phyloP scores from a whole-genome alignment of 1,284 basidiomycete genomes.

The Boletus mariae region DNA sequence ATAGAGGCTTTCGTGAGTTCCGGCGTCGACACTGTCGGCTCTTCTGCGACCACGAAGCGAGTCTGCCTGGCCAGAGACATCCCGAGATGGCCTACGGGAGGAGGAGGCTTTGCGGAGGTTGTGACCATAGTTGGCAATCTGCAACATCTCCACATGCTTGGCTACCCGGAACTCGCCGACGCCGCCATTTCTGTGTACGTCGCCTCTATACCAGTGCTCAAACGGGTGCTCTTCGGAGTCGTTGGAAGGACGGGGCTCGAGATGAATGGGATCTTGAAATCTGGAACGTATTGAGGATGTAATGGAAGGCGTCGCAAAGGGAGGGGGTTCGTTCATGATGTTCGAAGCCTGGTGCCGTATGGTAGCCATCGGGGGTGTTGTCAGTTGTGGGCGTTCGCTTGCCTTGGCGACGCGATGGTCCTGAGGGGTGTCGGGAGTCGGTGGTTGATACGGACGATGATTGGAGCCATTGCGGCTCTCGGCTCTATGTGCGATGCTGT shows the following conservation, averaged over 20 bases:
- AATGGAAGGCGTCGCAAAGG: constrained; percentile 39
- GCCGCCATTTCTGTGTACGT: constrained; percentile 73
- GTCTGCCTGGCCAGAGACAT: constrained; percentile 24
- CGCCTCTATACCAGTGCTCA: constrained; percentile 81
- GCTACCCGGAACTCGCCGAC: constrained; percentile 74
- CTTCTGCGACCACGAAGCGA: constrained; percentile 41
- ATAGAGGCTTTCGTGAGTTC: constrained; percentile 58
- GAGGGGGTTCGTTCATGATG: constrained; percentile 49
- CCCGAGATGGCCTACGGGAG: constrained; percentile 21
- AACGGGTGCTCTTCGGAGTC: constrained; percentile 76
- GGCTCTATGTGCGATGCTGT: constrained; percentile 29
- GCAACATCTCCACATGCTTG: constrained; percentile 70
- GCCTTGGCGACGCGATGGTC: constrained; percentile 21
- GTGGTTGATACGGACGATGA: constrained; percentile 23
- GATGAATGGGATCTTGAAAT: constrained; percentile 19
- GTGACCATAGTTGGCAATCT: constrained; percentile 78
- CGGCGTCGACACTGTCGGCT: constrained; percentile 54
- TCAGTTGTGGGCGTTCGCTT: constrained; percentile 15
- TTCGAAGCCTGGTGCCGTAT: constrained; percentile 29
- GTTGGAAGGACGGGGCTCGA: constrained; percentile 48
- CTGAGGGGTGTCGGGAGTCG: constrained; percentile 30
- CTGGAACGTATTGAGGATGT: constrained; percentile 32
- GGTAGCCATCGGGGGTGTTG: constrained; percentile 17
- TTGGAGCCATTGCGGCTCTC: constrained; percentile 27
- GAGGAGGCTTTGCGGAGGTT: constrained; percentile 23